Percentiles rank a stretch among this genome's conserved stretches.
Conservation (phyloP, 2,329 filamentous ascomycete genomes). For the Diaporthe eres region DNA sequence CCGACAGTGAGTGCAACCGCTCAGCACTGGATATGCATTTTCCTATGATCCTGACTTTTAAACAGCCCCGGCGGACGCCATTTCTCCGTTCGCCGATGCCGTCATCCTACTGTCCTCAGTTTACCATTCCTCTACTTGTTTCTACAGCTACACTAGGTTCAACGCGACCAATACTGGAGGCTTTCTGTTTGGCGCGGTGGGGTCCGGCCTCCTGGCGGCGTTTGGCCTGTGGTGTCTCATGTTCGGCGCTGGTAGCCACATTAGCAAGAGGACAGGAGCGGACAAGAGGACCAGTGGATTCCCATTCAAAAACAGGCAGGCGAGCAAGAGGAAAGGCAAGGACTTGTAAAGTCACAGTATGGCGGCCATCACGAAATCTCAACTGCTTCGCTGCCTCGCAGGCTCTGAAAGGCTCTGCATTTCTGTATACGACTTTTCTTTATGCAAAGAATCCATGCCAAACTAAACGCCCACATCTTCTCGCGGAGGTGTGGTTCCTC, state of each 20-base stretch:
- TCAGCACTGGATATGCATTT: not conserved
- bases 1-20: slow-evolving; percentile 52
- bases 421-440: not conserved
- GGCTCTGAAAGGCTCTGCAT: not conserved
- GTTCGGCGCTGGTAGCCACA: slow-evolving; percentile 55
- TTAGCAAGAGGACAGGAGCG: slow-evolving; percentile 56
- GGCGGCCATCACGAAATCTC: not conserved
- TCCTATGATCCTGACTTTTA: not conserved
- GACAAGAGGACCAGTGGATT: slow-evolving; percentile 59
- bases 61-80: slow-evolving; percentile 54
- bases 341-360: slow-evolving; percentile 28
- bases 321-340: slow-evolving; percentile 50
- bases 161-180: slow-evolving; percentile 67
- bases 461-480: not conserved
- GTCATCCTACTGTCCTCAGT: slow-evolving; percentile 75
- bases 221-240: slow-evolving; percentile 74
- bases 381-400: not conserved
- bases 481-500: not conserved
- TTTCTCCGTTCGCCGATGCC: slow-evolving; percentile 75
- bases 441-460: not conserved
- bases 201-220: slow-evolving; percentile 69
- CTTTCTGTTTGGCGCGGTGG: slow-evolving; percentile 72
- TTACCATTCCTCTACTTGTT: slow-evolving; percentile 74
- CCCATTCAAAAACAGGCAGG: slow-evolving; percentile 54
- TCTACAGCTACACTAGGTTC: slow-evolving; percentile 79